These are phyloP conservation scores for Eutrema salsugineum DNA, from an alignment of 441 rosid genomes.

Conservation along the genomic window DNA sequence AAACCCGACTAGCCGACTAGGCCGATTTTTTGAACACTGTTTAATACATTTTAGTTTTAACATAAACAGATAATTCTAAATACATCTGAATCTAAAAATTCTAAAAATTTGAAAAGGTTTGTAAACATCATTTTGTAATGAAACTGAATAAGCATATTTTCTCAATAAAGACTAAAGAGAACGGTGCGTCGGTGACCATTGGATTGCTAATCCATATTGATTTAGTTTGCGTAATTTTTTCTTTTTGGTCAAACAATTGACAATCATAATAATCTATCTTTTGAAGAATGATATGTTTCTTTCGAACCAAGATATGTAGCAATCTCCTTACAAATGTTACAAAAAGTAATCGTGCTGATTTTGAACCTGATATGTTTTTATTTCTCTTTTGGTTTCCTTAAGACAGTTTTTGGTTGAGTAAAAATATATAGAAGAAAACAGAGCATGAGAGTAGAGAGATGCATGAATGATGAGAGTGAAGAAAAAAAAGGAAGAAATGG, in stretches of 20 bases:
- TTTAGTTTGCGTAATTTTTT: neutral
- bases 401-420: neutral
- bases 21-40: too few relatives aligned
- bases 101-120: neutral
- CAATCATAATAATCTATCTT: neutral
- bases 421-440: neutral
- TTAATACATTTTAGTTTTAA: too few relatives aligned
- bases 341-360: neutral
- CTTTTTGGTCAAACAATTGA: neutral
- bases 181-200: neutral
- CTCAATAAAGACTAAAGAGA: neutral
- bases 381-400: neutral
- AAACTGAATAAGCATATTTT: neutral
- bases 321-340: neutral
- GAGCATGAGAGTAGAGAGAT: neutral
- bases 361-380: neutral
- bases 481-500: neutral
- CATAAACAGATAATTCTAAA: too few relatives aligned
- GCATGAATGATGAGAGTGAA: conserved; percentile 5
- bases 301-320: neutral
- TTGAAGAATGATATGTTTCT: neutral
- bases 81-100: neutral
- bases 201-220: neutral
- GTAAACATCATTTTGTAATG: neutral
- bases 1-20: too few relatives aligned